Conservation (phyloP, 257 asterid genomes). For the Rubia yunnanensis region DNA sequence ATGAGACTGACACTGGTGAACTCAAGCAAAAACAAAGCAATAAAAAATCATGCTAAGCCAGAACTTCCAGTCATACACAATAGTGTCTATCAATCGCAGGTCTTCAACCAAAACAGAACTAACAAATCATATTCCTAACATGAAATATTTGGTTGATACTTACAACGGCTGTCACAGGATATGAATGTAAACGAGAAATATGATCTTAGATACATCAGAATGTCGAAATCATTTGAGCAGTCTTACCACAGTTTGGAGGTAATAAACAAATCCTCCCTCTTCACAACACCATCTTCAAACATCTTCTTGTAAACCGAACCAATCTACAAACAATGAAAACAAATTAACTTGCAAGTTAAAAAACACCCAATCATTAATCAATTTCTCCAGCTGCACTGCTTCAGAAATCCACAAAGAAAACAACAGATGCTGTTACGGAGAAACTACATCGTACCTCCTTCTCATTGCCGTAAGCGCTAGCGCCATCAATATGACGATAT, state of each 20-base stretch:
- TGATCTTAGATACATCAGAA: not conserved
- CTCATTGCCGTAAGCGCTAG: conserved; percentile 15
- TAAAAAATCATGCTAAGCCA: not conserved
- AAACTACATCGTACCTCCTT: conserved; percentile 1
- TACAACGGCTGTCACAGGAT: not conserved
- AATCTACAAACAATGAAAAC: conserved; percentile 19
- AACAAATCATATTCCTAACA: not conserved
- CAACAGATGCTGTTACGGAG: not conserved
- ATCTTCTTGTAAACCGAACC: conserved; percentile 44
- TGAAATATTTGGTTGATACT: not conserved
- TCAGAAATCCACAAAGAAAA: not conserved
- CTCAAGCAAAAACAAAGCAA: not conserved
- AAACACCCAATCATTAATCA: not conserved
- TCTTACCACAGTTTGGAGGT: conserved; percentile 52
- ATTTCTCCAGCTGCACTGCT: not conserved
- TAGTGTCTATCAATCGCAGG: not conserved
- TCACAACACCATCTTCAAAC: conserved; percentile 46
- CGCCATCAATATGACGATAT: conserved; percentile 23
- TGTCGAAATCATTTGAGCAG: not conserved
- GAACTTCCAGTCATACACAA: not conserved
- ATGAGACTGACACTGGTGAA: not conserved
- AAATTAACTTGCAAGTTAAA: not conserved
- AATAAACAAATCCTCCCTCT: conserved; percentile 49
- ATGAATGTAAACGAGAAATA: not conserved
- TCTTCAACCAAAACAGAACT: not conserved